Conservation (phyloP, 164 flowering plant species). For the Euptelea pleiosperma region DNA sequence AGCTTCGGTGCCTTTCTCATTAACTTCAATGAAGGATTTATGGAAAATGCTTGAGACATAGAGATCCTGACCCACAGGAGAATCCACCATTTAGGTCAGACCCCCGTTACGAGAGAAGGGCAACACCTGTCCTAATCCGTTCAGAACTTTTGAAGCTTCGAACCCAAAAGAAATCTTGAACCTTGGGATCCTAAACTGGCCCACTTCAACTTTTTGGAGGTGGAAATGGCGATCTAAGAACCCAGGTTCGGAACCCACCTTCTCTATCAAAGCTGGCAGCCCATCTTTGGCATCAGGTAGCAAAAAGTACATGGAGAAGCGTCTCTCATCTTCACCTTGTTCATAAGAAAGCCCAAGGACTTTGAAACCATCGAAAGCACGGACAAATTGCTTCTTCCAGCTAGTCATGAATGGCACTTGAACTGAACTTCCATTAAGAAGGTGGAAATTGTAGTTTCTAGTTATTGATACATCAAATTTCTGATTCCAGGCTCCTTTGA, state of each 20-base stretch:
- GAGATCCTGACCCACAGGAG: conserved; percentile 34
- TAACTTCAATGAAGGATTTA: conserved; percentile 65
- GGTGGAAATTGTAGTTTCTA: conserved; percentile 46
- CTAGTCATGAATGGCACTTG: conserved; percentile 70
- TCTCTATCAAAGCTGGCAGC: conserved; percentile 46
- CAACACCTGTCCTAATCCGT: conserved; percentile 46
- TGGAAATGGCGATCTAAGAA: conserved; percentile 55
- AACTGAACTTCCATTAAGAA: conserved; percentile 49
- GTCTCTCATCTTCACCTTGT: conserved; percentile 55
- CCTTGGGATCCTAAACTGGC: conserved; percentile 55
- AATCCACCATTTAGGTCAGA: conserved; percentile 64
- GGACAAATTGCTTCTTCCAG: conserved; percentile 43
- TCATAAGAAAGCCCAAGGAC: conserved; percentile 60
- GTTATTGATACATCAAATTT: conserved; percentile 58
- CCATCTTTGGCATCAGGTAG: conserved; percentile 69
- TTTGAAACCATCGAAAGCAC: conserved; percentile 53
- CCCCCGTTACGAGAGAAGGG: conserved; percentile 46
- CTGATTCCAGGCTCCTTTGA: conserved; percentile 69
- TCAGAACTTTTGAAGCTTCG: conserved; percentile 51
- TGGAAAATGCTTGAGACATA: conserved; percentile 55
- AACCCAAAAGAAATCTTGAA: conserved; percentile 65
- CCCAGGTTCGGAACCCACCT: conserved; percentile 39
- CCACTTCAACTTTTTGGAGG: conserved; percentile 33
- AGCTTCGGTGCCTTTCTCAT: conserved; percentile 83
- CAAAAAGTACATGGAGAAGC: conserved; percentile 63